Evolutionary conservation across 2,329 filamentous ascomycete species (phyloP), one percentile per base, ranked within the genome.

Genomic region (Elsinoe australis): DNA sequence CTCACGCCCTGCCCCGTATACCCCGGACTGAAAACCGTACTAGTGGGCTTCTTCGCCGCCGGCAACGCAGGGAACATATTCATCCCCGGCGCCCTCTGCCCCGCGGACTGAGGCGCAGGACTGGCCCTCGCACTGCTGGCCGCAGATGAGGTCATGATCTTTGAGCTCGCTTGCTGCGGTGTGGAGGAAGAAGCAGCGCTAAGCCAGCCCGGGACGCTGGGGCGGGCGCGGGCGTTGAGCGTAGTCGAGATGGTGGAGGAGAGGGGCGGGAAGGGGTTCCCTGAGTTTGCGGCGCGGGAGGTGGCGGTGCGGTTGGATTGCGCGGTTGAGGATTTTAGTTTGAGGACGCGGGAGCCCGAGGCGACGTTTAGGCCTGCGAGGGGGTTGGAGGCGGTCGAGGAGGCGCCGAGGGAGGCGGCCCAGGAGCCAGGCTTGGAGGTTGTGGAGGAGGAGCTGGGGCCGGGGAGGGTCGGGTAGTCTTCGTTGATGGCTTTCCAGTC

Each of bases 401-500:
- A 79, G 51, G n/a, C n/a, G n/a, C 63, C 67, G 50, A 64, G 65
- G 31, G 69, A 64, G 4, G 72, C 61, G n/a, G 66, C 67, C 19
- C 68, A 67, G n/a, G 68, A 59, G 2, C 68, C 65, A 36, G 72
- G 66, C 45, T 83, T 83, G 49, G 78, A 76, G 89, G 66, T 90
- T 88, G 42, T 62, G 12, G 66, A 66, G 18, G 68, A 66, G 36
- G 73, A 65, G 44, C 83, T 83, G 0, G 86, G 75, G 0, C 84
- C 83, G 1, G 90, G 89, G 1, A 96, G 71, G 1, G 85, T 87
- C 0, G 90, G 90, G 57, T 95, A 96, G 63, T 95, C 89, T 65
- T 95, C 89, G 56, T 94, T 94, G 67, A 94, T 92, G 29, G 88
- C 88, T 38, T 87, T 86, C 87, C 90, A 95, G 66, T 95, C 86